A percentile compares a stretch with the other conserved stretches of the same genome.
phyloP scores from a whole-genome alignment of 2,329 filamentous ascomycete species.

The Botrytis porri region DNA sequence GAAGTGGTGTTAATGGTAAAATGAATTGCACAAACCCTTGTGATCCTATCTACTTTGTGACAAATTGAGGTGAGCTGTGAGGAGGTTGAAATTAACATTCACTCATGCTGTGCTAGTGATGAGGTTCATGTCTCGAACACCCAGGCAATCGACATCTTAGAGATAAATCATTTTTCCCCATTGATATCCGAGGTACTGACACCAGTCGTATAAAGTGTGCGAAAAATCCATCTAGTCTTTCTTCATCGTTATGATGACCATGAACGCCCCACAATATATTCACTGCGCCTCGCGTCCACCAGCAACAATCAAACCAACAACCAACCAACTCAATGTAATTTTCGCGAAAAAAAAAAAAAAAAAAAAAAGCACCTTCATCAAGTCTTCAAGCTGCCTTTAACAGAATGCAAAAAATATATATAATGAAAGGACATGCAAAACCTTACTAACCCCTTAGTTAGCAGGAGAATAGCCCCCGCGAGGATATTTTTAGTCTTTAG shows the following conservation, averaged over 20 bases:
- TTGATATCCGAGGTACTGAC: not conserved
- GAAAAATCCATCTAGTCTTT: not conserved
- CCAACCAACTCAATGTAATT: not conserved
- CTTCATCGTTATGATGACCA: not conserved
- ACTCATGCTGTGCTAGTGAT: not conserved
- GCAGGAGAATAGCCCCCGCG: not conserved
- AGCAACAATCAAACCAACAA: not conserved
- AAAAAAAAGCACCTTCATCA: not conserved
- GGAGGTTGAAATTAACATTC: not conserved
- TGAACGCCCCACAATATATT: not conserved
- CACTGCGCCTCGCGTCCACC: not conserved
- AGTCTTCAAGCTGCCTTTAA: not conserved
- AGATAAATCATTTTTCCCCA: not conserved
- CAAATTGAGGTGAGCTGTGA: not conserved
- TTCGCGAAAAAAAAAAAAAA: not conserved
- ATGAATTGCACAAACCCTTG: not conserved
- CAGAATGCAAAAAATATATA: not conserved
- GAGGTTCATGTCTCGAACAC: not conserved
- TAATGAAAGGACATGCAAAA: not conserved
- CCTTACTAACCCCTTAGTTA: not conserved
- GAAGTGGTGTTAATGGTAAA: not conserved
- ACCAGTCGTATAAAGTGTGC: not conserved
- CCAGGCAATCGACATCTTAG: not conserved
- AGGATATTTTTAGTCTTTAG: not conserved
- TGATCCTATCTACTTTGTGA: no score